Conservation (phyloP, 148 eudicot species). For the Fagopyrum esculentum region DNA sequence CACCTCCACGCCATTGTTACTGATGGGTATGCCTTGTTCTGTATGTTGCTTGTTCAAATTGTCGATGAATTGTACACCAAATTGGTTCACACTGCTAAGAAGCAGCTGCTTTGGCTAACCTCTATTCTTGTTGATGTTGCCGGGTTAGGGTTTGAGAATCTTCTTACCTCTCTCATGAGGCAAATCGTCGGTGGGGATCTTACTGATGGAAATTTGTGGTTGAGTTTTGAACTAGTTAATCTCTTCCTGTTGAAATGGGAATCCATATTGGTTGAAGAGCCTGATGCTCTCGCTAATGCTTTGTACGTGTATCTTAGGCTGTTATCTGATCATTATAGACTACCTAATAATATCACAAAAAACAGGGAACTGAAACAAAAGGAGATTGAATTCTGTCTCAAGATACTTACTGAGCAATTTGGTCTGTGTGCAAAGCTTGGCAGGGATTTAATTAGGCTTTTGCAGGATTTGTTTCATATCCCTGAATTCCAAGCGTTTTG, state of each 20-base stretch:
- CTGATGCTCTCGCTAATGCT: slow-evolving; percentile 50
- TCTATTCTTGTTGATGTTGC: slow-evolving; percentile 53
- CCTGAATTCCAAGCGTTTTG: slow-evolving; percentile 65
- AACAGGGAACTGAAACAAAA: slow-evolving; percentile 34
- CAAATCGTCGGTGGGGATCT: slow-evolving; percentile 66
- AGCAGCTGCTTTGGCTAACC: slow-evolving; percentile 64
- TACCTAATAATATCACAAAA: slow-evolving; percentile 21
- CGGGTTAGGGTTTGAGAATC: slow-evolving; percentile 49
- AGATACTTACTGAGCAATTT: slow-evolving; percentile 66
- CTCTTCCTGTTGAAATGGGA: slow-evolving; percentile 58
- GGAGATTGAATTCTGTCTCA: slow-evolving; percentile 68
- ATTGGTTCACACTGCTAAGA: slow-evolving; percentile 41
- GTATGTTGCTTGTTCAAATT: slow-evolving; percentile 33
- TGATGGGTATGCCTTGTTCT: slow-evolving; percentile 68
- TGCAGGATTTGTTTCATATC: slow-evolving; percentile 74
- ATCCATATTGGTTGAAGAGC: slow-evolving; percentile 53
- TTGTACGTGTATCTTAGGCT: slow-evolving; percentile 68
- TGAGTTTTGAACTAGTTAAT: slow-evolving; percentile 47
- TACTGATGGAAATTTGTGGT: slow-evolving; percentile 76
- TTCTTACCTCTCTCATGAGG: slow-evolving; percentile 80
- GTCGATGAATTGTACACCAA: slow-evolving; percentile 55
- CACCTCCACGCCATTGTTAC: slow-evolving; percentile 60
- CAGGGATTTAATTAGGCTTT: slow-evolving; percentile 76
- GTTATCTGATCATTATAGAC: slow-evolving; percentile 59
- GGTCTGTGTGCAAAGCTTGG: slow-evolving; percentile 64